Evolutionary conservation across 2,329 filamentous ascomycete genomes (phyloP).

Genomic region (Fusarium kyushuense): DNA sequence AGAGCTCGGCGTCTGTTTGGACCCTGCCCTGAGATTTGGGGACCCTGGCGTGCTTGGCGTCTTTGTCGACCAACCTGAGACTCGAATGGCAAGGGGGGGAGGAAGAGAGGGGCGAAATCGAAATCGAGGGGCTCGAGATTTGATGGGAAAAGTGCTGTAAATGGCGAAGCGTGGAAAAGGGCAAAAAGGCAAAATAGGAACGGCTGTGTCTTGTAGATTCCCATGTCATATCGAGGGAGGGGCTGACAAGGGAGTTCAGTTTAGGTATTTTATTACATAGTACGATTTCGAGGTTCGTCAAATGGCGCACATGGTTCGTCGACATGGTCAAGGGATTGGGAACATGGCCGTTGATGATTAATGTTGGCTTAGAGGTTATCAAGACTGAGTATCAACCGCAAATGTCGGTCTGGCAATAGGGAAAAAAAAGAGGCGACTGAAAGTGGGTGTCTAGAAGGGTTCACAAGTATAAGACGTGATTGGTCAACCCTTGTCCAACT

Average conservation of each 20-base stretch:
- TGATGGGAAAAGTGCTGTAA: slow-evolving; percentile 18
- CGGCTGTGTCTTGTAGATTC: slow-evolving; percentile 42
- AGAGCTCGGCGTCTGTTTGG: slow-evolving; percentile 17
- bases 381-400: neutral
- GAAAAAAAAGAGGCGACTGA: slow-evolving; percentile 24
- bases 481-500: slow-evolving; percentile 28
- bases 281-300: neutral
- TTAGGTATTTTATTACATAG: neutral
- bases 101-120: neutral
- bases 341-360: slow-evolving; percentile 10
- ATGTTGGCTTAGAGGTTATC: neutral
- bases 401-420: slow-evolving; percentile 43
- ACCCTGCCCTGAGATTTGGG: slow-evolving; percentile 12
- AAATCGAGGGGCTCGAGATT: slow-evolving; percentile 28
- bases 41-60: slow-evolving; percentile 33
- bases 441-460: slow-evolving; percentile 37
- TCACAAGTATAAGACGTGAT: slow-evolving; percentile 36
- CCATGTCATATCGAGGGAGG: slow-evolving; percentile 42
- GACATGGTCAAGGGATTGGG: slow-evolving; percentile 2
- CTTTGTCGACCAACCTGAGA: slow-evolving; percentile 46
- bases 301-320: slow-evolving; percentile 17
- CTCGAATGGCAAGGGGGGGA: slow-evolving; percentile 31
- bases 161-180: slow-evolving; percentile 30
- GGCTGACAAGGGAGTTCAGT: slow-evolving; percentile 16
- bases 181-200: slow-evolving; percentile 6